Base-by-base conservation (phyloP, 805 yeast genomes). In the Saturnispora diversa region DNA sequence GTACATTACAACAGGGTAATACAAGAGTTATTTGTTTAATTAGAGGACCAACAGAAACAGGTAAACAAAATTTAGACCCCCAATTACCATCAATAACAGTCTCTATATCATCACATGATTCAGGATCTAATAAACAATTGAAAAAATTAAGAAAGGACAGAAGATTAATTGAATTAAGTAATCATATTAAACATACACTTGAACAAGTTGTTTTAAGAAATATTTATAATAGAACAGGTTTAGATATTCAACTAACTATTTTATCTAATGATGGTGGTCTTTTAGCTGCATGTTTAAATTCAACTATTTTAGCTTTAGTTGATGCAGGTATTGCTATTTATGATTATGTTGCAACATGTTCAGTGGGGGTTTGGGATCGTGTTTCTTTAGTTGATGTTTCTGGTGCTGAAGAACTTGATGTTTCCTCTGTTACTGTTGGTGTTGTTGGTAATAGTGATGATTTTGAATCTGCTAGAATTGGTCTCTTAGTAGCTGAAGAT, bases 321-420 rank as follows among this genome's bases (percentile, higher is more conserved):
- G 97, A 92, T 62, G 97, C 97, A 2, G 97, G 97, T 37, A 80
- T 92, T 34, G 82, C 96, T 5, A 80, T 92, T 81, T 83, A 81
- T 55, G 97, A 92, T 57, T 88, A 85, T 56, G 81, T 90, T 12
- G 74, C 86, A 41, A 77, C 94, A 1, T 73, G 85, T 12, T 72
- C 81, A 22, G 83, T 87, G 5, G 97, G 97, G 0, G 61, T 84
- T 16, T 79, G 76, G 52, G 95, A 85, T 50, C 78, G 74, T 32
- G 63, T 68, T 6, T 87, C 95, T 11, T 64, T 92, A 43, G 65
- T 92, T 35, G 98, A 90, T 57, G 71, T 88, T 44, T 86, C 84
- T 57, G 68, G 78, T 8, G 56, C 84, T 45, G 98, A 92, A 59
- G 96, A 86, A 56, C 69, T 66, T 43, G 97, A 87, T 47, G 72